Base-by-base conservation (phyloP, 2,329 filamentous ascomycete genomes). In the Diaporthe helianthi region DNA sequence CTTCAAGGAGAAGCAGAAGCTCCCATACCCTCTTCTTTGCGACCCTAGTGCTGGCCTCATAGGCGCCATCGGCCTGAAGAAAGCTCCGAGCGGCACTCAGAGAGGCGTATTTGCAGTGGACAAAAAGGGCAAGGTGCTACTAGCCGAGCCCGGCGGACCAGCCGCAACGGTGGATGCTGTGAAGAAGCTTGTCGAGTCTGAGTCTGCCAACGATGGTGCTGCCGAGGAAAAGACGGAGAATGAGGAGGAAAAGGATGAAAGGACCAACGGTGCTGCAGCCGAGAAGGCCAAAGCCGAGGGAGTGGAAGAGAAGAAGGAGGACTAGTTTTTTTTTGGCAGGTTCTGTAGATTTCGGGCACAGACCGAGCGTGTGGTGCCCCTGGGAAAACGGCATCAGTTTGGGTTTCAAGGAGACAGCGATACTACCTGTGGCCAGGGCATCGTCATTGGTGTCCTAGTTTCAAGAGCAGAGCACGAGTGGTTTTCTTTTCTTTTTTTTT, bases 1-100 rank as follows among this genome's bases (percentile, higher is more conserved):
- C 54, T 99, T 98, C 87, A 92, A 93, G 82, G 90, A 89, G 49
- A 97, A 97, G 84, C 93, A 98, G 80, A 93, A 92, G 72, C 87
- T 98, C 66, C 93, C 91, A 6, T 99, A 97, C 80, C 84, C 92
- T 44, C 88, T 99, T 54, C 87, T 99, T 49, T 98, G 94, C 82
- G 94, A 99, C 79, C 87, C 90, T 7, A 82, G 83, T 64, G 88
- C 86, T 33, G 89, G 88, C 2, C 86, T 99, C 70, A 97, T 98
- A 75, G 84, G 80, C 15, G 94, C 94, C 67, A 92, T 98, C 78
- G 95, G 94, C n/a, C 82, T 98, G 73, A 94, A 94, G 83, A 98
- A 98, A 83, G 80, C 84, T 9, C 91, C 92, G 54, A 92, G 89
- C 80, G 91, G 93, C 71, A 97, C 93, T 19, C 89, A 87, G 61